These are phyloP conservation scores for Daldinia loculata DNA, from an alignment of 495 filamentous ascomycete genomes.

Conservation along the genomic window DNA sequence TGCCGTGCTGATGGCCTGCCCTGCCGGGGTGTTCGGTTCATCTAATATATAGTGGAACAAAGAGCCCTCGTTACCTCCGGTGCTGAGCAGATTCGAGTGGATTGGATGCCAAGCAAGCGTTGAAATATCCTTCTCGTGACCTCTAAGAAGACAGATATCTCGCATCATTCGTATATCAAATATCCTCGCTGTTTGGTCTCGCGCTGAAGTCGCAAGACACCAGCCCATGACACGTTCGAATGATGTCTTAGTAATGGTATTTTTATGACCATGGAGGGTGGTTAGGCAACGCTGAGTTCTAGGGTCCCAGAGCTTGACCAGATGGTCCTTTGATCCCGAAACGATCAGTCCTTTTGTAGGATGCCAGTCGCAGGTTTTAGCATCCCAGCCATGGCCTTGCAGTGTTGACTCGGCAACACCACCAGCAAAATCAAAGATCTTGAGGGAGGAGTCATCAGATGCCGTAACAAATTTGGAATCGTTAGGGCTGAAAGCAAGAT, in stretches of 20 bases:
- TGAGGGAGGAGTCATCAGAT: slow-evolving; percentile 89
- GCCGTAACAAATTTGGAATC: slow-evolving; percentile 96
- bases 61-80: slow-evolving; percentile 86
- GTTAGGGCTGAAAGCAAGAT: slow-evolving; percentile 90
- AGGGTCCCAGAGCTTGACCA: slow-evolving; percentile 98
- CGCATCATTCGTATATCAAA: slow-evolving; percentile 99
- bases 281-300: slow-evolving; percentile 87
- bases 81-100: slow-evolving; percentile 86
- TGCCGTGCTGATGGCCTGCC: slow-evolving; percentile 70
- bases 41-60: slow-evolving; percentile 92
- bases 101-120: slow-evolving; percentile 94
- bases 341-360: slow-evolving; percentile 93
- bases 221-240: slow-evolving; percentile 86
- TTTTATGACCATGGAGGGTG: slow-evolving; percentile 97
- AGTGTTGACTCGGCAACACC: slow-evolving; percentile 81
- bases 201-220: slow-evolving; percentile 87
- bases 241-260: slow-evolving; percentile 85
- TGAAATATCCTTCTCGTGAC: slow-evolving; percentile 94
- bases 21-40: slow-evolving; percentile 83
- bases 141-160: slow-evolving; percentile 88
- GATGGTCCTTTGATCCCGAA: slow-evolving; percentile 95
- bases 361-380: slow-evolving; percentile 96
- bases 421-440: slow-evolving; percentile 96
- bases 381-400: slow-evolving; percentile 94
- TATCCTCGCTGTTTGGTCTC: slow-evolving; percentile 89